Base-by-base conservation (phyloP, 2,329 filamentous ascomycete species). In the Beauveria asiatica region DNA sequence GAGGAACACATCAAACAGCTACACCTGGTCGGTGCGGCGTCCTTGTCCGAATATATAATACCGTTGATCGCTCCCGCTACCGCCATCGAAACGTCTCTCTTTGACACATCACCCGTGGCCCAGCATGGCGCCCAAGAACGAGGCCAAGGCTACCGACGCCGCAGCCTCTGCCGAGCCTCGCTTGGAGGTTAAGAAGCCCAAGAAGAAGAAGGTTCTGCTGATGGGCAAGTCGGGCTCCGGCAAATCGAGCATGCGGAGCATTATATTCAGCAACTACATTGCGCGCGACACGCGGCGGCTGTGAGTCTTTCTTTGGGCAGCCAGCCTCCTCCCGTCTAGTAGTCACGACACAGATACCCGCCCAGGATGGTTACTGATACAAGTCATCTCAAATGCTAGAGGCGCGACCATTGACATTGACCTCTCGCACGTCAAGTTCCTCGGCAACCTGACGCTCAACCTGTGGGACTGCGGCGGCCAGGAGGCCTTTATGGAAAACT, bases 211-310 rank as follows among this genome's bases (percentile, higher is more conserved):
- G 81, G 89, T 92, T 56, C 79, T 92, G 54, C 78, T 92, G 63
- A 92, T 92, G 94, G 94, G 94, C 67, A 97, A 97, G 79, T 96
- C 90, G 64, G 94, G 94, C 59, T 96, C 93, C 0, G 94, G 94
- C 59, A 99, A 99, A 76, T 97, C 92, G 46, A 97, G 92, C 60
- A 99, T 99, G 94, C 85, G 94, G 65, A 94, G 89, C 70, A 97
- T 99, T 70, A 97, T 99, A 73, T 99, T 99, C 76, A 96, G 90
- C 79, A 97, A 97, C 75, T 97, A 97, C 73, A 92, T 97, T 65
- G 94, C 94, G 60, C 92, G 95, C 71, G 94, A 99, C 74, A 96
- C 96, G 7, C 83, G 94, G 44, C 81, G 94, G 61, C 79, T 99
- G 81, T 83, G 69, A 72, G 80, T 72, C 33, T 37, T 23, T 17